Conservation (phyloP, 1,284 basidiomycete species). For the Puccinia coronata region DNA sequence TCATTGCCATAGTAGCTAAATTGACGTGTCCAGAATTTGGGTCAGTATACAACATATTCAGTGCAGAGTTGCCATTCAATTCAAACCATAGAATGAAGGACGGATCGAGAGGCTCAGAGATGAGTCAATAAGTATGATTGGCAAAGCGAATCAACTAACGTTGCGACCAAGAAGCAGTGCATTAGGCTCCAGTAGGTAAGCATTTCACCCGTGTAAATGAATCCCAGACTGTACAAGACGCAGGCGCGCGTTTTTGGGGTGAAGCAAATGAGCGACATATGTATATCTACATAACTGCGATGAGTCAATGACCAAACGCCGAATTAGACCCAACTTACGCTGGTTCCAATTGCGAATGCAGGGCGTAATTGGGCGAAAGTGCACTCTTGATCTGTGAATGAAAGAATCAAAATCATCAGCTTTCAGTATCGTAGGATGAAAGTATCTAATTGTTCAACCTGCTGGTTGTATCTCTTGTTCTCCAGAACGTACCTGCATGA, state of each 20-base stretch:
- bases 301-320: too few relatives aligned
- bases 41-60: too few relatives aligned
- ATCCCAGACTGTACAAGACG: not conserved
- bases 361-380: not conserved
- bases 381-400: not conserved
- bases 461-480: too few relatives aligned
- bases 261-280: too few relatives aligned
- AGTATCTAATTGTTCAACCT: too few relatives aligned
- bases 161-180: conserved; percentile 9
- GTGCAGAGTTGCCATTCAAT: too few relatives aligned
- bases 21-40: too few relatives aligned
- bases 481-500: too few relatives aligned
- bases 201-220: conserved; percentile 10
- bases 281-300: too few relatives aligned
- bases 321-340: too few relatives aligned
- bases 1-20: not conserved
- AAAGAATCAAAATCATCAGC: too few relatives aligned
- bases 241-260: not conserved
- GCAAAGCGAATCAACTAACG: not conserved
- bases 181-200: conserved; percentile 11
- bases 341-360: not conserved
- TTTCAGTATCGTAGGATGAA: too few relatives aligned
- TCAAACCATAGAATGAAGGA: not conserved
- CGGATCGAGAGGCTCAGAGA: not conserved
- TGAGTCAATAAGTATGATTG: not conserved